Conservation (phyloP, 306 rosid genomes). For the Cucumis cinereus region DNA sequence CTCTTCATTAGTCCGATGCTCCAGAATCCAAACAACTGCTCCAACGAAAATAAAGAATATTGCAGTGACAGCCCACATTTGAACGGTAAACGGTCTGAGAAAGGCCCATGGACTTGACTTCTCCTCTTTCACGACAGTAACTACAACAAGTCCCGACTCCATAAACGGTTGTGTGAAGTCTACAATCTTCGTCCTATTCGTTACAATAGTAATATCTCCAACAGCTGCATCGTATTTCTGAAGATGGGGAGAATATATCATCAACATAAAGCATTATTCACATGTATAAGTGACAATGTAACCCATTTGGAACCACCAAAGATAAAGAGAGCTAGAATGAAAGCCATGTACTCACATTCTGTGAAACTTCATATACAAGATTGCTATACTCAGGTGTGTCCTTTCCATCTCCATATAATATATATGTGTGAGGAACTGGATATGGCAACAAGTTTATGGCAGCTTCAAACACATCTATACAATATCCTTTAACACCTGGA, state of each 20-base stretch:
- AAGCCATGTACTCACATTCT: conserved; percentile 54
- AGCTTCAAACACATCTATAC: conserved; percentile 78
- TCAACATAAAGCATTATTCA: conserved; percentile 8
- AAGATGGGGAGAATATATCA: conserved; percentile 12
- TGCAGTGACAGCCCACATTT: conserved; percentile 73
- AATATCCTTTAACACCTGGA: conserved; percentile 59
- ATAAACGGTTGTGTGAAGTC: conserved; percentile 81
- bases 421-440: conserved; percentile 53
- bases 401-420: conserved; percentile 53
- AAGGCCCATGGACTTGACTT: conserved; percentile 81
- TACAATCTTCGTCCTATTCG: conserved; percentile 63
- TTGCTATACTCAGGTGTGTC: conserved; percentile 38
- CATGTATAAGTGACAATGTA: not conserved
- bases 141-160: conserved; percentile 69
- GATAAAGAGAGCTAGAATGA: conserved; percentile 1
- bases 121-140: conserved; percentile 42
- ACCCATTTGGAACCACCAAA: not conserved
- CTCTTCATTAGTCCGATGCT: conserved; percentile 65
- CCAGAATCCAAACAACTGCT: conserved; percentile 82
- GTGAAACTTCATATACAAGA: conserved; percentile 42
- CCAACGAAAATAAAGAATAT: conserved; percentile 68
- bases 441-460: conserved; percentile 67
- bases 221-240: conserved; percentile 75
- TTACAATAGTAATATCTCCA: conserved; percentile 74
- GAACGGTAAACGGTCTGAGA: conserved; percentile 50